Evolutionary conservation across 768 basidiomycete genomes (phyloP).

Genomic region (Pholiota microspora): DNA sequence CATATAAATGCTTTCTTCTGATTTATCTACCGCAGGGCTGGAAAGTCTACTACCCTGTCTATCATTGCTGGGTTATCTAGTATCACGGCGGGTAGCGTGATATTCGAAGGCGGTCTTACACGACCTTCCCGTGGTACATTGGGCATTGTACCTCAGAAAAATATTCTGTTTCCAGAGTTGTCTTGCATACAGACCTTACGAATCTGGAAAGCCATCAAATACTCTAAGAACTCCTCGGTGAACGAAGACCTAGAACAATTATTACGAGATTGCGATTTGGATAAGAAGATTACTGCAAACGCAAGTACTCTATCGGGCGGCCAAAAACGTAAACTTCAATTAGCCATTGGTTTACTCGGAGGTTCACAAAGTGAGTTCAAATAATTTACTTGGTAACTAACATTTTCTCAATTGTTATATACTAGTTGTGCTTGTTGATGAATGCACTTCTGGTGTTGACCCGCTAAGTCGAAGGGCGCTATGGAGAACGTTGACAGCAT

Average conservation of each 20-base stretch:
- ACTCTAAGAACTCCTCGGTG: slow-evolving; percentile 39
- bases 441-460: slow-evolving; percentile 81
- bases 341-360: slow-evolving; percentile 78
- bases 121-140: slow-evolving; percentile 62
- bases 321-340: slow-evolving; percentile 79
- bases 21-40: slow-evolving; percentile 46
- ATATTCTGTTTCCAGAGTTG: slow-evolving; percentile 77
- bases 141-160: slow-evolving; percentile 82
- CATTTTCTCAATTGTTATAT: not conserved
- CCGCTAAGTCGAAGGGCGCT: slow-evolving; percentile 75
- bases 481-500: slow-evolving; percentile 71
- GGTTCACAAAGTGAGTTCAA: slow-evolving; percentile 57
- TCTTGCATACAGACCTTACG: slow-evolving; percentile 70
- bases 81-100: slow-evolving; percentile 55
- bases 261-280: slow-evolving; percentile 70
- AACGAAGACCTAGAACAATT: slow-evolving; percentile 65
- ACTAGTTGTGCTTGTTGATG: slow-evolving; percentile 57
- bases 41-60: slow-evolving; percentile 72
- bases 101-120: slow-evolving; percentile 50
- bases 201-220: slow-evolving; percentile 74
- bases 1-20: not conserved
- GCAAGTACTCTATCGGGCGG: slow-evolving; percentile 71
- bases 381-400: not conserved
- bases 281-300: slow-evolving; percentile 64
- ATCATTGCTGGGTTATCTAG: slow-evolving; percentile 64